Evolutionary conservation across 2,329 filamentous ascomycete species (phyloP).

Genomic region (Colletotrichum godetiae): DNA sequence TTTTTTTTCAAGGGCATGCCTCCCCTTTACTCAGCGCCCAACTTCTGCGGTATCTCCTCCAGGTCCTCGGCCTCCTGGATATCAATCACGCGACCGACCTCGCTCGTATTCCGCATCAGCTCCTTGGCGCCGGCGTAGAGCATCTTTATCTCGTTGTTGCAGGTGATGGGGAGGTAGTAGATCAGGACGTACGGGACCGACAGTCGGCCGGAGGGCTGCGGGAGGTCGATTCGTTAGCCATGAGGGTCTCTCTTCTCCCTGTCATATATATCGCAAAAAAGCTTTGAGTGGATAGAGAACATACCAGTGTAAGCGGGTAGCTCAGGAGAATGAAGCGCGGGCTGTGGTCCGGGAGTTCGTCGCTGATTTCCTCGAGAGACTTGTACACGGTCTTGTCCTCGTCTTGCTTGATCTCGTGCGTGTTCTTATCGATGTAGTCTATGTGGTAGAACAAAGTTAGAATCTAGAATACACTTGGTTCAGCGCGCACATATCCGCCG

Average conservation of each 20-base stretch:
- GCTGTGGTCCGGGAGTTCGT: constrained; percentile 92
- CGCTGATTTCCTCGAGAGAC: constrained; percentile 81
- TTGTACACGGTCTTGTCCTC: constrained; percentile 83
- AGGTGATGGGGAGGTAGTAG: constrained; percentile 93
- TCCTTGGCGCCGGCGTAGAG: constrained; percentile 96
- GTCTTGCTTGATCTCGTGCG: constrained; percentile 87
- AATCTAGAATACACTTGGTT: neutral
- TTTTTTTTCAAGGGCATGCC: neutral
- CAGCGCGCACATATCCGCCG: neutral
- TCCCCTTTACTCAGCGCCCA: constrained; percentile 47
- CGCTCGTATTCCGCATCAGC: constrained; percentile 90
- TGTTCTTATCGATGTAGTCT: constrained; percentile 93
- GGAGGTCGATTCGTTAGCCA: neutral
- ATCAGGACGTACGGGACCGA: constrained; percentile 94
- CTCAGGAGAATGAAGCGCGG: constrained; percentile 91
- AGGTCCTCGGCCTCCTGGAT: constrained; percentile 84
- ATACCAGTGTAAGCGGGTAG: constrained; percentile 88
- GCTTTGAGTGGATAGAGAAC: constrained; percentile 38
- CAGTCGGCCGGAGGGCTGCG: constrained; percentile 82
- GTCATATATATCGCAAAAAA: neutral
- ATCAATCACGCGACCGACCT: constrained; percentile 90
- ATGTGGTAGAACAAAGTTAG: constrained; percentile 35
- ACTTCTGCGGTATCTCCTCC: constrained; percentile 79
- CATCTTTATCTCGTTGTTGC: constrained; percentile 90
- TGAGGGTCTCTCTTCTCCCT: neutral